Base-by-base conservation (phyloP, 257 asterid genomes). In the Solanum pinnatisectum region DNA sequence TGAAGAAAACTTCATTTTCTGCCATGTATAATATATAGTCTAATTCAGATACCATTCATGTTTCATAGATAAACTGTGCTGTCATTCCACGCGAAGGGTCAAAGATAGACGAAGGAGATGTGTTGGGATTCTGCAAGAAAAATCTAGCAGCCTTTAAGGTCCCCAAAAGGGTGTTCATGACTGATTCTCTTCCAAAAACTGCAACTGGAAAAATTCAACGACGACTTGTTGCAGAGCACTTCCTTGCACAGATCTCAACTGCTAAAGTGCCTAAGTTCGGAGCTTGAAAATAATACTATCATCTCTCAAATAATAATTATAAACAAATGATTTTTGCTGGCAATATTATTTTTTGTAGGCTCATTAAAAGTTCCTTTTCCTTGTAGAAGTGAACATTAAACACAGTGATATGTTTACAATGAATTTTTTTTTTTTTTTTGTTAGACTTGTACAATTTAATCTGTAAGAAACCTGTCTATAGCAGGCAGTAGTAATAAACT, bases 191-290 rank as follows among this genome's bases (percentile, higher is more conserved):
- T 59, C 99, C 99, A 0, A 96, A 92, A 90, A 97, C 99, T 12
- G 98, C 99, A 5, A 92, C 98, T 0, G 99, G 99, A 9, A 97
- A 97, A 91, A 95, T 97, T 67, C 99, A 95, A 86, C 88, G 99
- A 39, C 89, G 99, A 56, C 91, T 94, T 23, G 99, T 96, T 5
- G 90, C 98, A 0, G 99, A 97, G 87, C 99, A 97, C 88, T 97
- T 96, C 91, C 95, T 97, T 44, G 94, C 98, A 0, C 97, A 96
- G 91, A 91, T 96, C 88, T 95, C 98, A 49, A 92, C 96, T 63
- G 98, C 98, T 23, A 92, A 95, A 90, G 95, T 94, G 86, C 96
- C 98, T 87, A 94, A 95, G 88, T 93, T 95, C 71, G 98, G 98
- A 89, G 98, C 97, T 89, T 96, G 88, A 93, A 88, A 42, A 71